Base-by-base conservation (phyloP, 2,329 filamentous ascomycete species). In the Fusarium sp. region DNA sequence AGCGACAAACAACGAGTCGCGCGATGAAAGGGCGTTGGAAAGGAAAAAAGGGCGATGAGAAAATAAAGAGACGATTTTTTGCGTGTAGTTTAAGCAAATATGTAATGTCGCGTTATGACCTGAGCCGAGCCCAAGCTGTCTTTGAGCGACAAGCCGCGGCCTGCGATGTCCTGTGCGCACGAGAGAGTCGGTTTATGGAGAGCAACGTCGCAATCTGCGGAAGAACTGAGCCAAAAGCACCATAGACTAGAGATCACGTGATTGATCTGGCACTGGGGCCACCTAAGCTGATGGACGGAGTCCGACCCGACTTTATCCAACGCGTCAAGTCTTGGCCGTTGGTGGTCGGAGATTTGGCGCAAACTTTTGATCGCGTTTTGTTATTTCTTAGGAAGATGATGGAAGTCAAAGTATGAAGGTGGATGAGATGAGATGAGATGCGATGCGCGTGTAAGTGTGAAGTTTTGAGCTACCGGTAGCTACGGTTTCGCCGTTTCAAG, bases 111-210 rank as follows among this genome's bases (percentile, higher is more conserved):
- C 64, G 71, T 67, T 69, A 28, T 67, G 59, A 69, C 58, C 64
- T 58, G 57, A 66, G 72, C 70, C 65, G 62, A 62, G 72, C 72
- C 60, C 69, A 63, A 73, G 73, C 73, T 75, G 73, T 71, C 73
- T 70, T 60, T 62, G 63, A 75, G 69, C 73, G 71, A 74, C 73
- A 72, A 73, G 72, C 71, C 71, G 72, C 73, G 68, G 73, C 73
- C 53, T 74, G 72, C 69, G 73, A 75, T 75, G 73, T 71, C 69
- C 69, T 72, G 70, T 74, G 69, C 69, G 70, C 72, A 73, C 71
- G 58, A 72, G 64, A 63, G 62, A 52, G 60, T 71, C 68, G 65
- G 63, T 73, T 73, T 63, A 67, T 63, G 57, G 65, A 64, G 69
- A 69, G 60, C 69, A 72, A 74, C 62, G 73, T 73, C 71, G 73